Evolutionary conservation across 1,139 yeast species (phyloP), one percentile per base, ranked within the genome.

Genomic region (Debaryomyces sp.): DNA sequence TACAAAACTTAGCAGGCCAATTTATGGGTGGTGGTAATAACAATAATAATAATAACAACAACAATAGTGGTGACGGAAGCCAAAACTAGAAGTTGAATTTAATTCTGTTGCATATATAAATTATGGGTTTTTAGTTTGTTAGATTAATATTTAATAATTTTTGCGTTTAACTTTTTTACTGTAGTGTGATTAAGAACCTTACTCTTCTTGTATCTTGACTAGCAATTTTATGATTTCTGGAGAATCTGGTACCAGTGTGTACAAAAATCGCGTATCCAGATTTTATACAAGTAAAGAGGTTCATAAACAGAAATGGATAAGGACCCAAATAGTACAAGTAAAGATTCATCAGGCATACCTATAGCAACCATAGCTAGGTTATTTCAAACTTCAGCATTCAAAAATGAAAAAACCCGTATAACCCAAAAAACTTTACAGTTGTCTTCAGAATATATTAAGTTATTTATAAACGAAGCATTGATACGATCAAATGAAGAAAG

Each of bases 391-490:
- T 72, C 75, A 2, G 73, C 84, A 2, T 84, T 84, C 61, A 71
- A 73, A 45, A 64, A 76, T 43, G 67, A 66, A 0, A 66, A 71
- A 24, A 82, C 87, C 0, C 63, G 78, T 26, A 78, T 84, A 41
- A 72, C 84, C 0, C 68, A 75, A 27, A 77, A 74, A 30, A 72
- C 87, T 0, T 60, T 85, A 4, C 74, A 75, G 23, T 64, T 80
- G 33, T 71, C 84, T 1, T 68, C 83, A 1, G 85, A 81, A 55
- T 86, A 86, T 56, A 71, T 85, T 40, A 73, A 80, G 42, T 64
- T 84, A 54, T 85, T 85, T 58, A 75, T 86, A 12, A 73, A 79
- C 48, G 91, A 86, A 63, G 89, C 90, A 0, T 75, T 84, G 1
- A 60, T 80, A 12, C 61, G 92, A 51, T 78, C 91, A 2, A 77